These are phyloP conservation scores for Xylariaceae sp. DNA, from an alignment of 2,329 filamentous ascomycete species.

Conservation along the genomic window DNA sequence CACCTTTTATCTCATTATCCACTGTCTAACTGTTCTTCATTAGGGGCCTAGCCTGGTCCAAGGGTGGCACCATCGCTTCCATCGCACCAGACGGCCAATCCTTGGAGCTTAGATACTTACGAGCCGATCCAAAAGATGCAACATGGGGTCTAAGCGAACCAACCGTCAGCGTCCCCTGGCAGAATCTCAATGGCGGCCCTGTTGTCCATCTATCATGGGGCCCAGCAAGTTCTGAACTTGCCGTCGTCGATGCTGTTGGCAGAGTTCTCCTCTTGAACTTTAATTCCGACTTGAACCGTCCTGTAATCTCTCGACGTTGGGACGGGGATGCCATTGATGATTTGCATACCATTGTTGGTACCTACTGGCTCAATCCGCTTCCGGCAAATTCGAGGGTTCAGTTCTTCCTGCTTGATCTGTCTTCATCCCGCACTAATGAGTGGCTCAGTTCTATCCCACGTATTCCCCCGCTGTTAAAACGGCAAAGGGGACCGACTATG, in stretches of 20 bases:
- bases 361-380: slow-evolving; percentile 80
- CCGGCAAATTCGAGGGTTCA: slow-evolving; percentile 47
- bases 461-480: slow-evolving; percentile 70
- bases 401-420: background rate
- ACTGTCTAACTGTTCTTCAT: slow-evolving; percentile 48
- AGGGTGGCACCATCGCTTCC: slow-evolving; percentile 82
- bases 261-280: slow-evolving; percentile 78
- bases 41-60: slow-evolving; percentile 84
- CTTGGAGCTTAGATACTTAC: slow-evolving; percentile 76
- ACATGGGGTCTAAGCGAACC: slow-evolving; percentile 79
- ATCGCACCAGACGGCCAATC: slow-evolving; percentile 74
- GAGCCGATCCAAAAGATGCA: slow-evolving; percentile 71
- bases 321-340: slow-evolving; percentile 76
- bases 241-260: slow-evolving; percentile 80
- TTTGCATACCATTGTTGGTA: slow-evolving; percentile 77
- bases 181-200: slow-evolving; percentile 67
- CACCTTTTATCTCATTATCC: slow-evolving; percentile 4
- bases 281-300: slow-evolving; percentile 74
- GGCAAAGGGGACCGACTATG: slow-evolving; percentile 62
- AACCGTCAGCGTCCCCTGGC: slow-evolving; percentile 67
- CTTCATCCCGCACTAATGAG: slow-evolving; percentile 16
- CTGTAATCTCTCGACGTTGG: slow-evolving; percentile 67
- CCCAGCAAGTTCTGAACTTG: slow-evolving; percentile 75
- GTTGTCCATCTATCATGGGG: slow-evolving; percentile 87
- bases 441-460: slow-evolving; percentile 52